A percentile compares a stretch with the other conserved stretches of the same genome.
Conservation (phyloP, 2,329 filamentous ascomycete genomes). For the Herpomyces periplanetae region DNA sequence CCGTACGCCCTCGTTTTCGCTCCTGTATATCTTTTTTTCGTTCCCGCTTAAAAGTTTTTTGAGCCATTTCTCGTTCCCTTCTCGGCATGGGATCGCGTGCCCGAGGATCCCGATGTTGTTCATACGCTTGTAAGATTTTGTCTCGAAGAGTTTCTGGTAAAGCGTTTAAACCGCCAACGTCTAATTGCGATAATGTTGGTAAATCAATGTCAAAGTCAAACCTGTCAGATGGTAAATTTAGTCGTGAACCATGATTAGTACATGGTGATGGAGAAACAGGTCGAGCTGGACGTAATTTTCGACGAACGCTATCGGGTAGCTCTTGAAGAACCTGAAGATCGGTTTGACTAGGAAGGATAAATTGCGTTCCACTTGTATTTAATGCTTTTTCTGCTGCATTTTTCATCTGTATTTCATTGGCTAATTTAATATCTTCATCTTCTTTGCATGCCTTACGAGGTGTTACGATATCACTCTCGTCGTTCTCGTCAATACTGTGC, state of each 20-base stretch:
- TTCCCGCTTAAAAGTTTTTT: conserved; percentile 17
- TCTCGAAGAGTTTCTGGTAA: conserved; percentile 51
- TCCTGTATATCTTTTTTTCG: too few relatives aligned
- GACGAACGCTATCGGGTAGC: conserved; percentile 42
- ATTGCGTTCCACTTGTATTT: conserved; percentile 57
- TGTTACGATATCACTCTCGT: too few relatives aligned
- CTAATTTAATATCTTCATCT: too few relatives aligned
- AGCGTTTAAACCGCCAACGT: conserved; percentile 42
- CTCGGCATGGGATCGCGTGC: conserved; percentile 2
- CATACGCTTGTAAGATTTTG: conserved; percentile 38
- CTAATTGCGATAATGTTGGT: conserved; percentile 31
- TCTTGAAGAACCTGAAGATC: conserved; percentile 50
- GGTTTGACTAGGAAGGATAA: conserved; percentile 45
- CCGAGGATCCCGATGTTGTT: conserved; percentile 5
- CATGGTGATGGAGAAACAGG: not conserved
- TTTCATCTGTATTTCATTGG: too few relatives aligned
- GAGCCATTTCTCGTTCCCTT: conserved; percentile 7
- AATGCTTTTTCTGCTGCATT: conserved; percentile 22
- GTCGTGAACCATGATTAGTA: conserved; percentile 3
- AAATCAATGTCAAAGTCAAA: conserved; percentile 8
- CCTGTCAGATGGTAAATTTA: conserved; percentile 6
- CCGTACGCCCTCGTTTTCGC: too few relatives aligned
- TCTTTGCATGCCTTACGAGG: too few relatives aligned
- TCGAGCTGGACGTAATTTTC: conserved; percentile 14
- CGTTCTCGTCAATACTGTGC: not conserved